Conservation (phyloP, 768 basidiomycete species). For the Pleurotus platypus region DNA sequence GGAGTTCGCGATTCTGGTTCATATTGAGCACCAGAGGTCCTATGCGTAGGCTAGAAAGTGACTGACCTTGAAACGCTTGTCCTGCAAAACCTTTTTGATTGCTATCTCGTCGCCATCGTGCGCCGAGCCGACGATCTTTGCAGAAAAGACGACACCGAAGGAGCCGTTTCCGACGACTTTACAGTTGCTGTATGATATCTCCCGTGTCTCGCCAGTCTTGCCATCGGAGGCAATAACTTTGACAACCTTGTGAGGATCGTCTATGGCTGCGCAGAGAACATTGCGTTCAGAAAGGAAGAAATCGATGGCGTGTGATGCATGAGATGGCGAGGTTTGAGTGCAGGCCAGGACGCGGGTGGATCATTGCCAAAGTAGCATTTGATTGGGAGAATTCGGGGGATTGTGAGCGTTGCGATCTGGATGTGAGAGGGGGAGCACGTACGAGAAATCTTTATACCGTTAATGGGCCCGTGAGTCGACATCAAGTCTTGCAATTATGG, state of each 20-base stretch:
- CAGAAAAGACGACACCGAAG: conserved; percentile 98
- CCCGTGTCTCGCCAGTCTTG: conserved; percentile 83
- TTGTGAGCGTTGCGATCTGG: neutral
- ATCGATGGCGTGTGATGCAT: neutral
- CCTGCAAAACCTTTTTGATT: conserved; percentile 99
- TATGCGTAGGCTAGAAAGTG: neutral
- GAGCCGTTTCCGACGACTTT: conserved; percentile 99
- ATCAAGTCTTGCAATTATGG: too few relatives aligned
- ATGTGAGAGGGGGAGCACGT: neutral
- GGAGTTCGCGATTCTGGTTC: conserved; percentile 92
- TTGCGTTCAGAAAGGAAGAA: neutral
- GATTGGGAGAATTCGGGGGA: neutral
- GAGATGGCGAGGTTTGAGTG: neutral
- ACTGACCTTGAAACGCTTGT: conserved; percentile 98
- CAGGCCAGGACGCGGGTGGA: neutral
- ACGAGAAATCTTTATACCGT: too few relatives aligned
- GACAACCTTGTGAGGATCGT: conserved; percentile 96
- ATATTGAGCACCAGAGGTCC: neutral
- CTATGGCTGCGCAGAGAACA: conserved; percentile 54
- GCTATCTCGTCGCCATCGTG: conserved; percentile 85
- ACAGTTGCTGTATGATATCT: conserved; percentile 93
- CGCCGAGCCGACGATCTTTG: conserved; percentile 69
- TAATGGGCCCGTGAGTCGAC: too few relatives aligned
- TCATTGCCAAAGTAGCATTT: neutral
- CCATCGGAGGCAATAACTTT: conserved; percentile 95